These are phyloP conservation scores for Aspergillus sp. DNA, from an alignment of 2,329 filamentous ascomycete species.

Conservation along the genomic window DNA sequence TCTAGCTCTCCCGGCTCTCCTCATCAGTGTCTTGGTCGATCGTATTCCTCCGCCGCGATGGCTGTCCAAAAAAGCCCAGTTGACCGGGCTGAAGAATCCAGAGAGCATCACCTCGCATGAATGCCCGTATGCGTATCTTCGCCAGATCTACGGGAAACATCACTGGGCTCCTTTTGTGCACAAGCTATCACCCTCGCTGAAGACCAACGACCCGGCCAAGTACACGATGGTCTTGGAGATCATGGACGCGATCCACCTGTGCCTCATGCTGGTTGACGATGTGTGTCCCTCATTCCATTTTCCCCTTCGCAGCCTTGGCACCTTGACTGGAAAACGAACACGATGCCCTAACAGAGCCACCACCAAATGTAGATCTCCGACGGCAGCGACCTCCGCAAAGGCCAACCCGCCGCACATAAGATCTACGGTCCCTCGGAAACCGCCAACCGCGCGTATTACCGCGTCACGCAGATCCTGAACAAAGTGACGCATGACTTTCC, in stretches of 20 bases:
- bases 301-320: too few species aligned
- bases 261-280: conserved; percentile 25
- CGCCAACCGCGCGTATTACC: conserved; percentile 23
- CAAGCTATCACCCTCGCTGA: conserved; percentile 18
- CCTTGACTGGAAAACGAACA: neutral
- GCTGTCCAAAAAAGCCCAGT: conserved; percentile 14
- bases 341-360: neutral
- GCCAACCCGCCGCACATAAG: conserved; percentile 16
- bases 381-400: conserved; percentile 21
- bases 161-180: conserved; percentile 23
- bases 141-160: conserved; percentile 20
- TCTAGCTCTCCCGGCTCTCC: neutral
- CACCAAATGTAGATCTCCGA: conserved; percentile 16
- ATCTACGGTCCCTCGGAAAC: conserved; percentile 24
- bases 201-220: conserved; percentile 14
- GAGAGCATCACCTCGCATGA: conserved; percentile 15
- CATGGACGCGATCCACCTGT: conserved; percentile 25
- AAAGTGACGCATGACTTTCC: conserved; percentile 14
- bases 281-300: neutral
- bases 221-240: conserved; percentile 21
- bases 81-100: conserved; percentile 18
- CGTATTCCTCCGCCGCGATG: conserved; percentile 11
- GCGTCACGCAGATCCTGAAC: conserved; percentile 20
- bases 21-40: conserved; percentile 9
- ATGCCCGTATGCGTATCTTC: conserved; percentile 22